A percentile compares a stretch with the other conserved stretches of the same genome.
phyloP scores from a whole-genome alignment of 805 yeast genomes.

The Debaryomyces tyrocola region DNA sequence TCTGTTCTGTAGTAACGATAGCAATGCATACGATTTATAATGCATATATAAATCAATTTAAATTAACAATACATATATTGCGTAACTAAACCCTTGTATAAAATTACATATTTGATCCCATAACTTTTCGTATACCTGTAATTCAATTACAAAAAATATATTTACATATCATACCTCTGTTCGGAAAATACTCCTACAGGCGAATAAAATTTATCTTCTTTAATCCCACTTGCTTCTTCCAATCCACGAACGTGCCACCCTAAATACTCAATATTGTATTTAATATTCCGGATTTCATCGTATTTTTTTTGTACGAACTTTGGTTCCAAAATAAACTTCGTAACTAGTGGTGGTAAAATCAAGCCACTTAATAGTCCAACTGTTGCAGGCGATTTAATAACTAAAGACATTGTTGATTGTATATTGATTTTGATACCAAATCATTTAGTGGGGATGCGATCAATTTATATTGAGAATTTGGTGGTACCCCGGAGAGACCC shows the following conservation, averaged over 20 bases:
- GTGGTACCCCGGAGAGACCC: too few species aligned
- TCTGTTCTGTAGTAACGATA: slow-evolving; percentile 5
- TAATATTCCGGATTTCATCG: slow-evolving; percentile 30
- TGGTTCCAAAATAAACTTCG: slow-evolving; percentile 28
- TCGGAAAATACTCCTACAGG: not conserved
- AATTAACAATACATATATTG: not conserved
- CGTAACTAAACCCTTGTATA: not conserved
- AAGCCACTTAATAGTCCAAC: slow-evolving; percentile 30
- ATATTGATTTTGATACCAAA: too few species aligned
- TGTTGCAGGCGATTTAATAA: slow-evolving; percentile 8
- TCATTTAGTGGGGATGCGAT: too few species aligned
- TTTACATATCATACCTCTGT: too few species aligned
- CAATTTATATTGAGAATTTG: too few species aligned
- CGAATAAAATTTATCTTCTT: slow-evolving; percentile 25
- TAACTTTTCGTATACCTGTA: too few species aligned
- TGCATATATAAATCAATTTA: not conserved
- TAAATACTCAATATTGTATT: slow-evolving; percentile 29
- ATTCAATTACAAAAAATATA: too few species aligned
- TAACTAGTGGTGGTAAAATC: slow-evolving; percentile 28
- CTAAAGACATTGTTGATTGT: slow-evolving; percentile 6
- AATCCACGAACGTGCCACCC: slow-evolving; percentile 36
- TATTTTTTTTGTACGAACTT: slow-evolving; percentile 18
- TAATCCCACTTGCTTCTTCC: slow-evolving; percentile 29
- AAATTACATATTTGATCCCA: too few species aligned
- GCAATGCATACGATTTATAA: not conserved